phyloP scores from a whole-genome alignment of 2,329 filamentous ascomycete species.

The Didymella lethalis region DNA sequence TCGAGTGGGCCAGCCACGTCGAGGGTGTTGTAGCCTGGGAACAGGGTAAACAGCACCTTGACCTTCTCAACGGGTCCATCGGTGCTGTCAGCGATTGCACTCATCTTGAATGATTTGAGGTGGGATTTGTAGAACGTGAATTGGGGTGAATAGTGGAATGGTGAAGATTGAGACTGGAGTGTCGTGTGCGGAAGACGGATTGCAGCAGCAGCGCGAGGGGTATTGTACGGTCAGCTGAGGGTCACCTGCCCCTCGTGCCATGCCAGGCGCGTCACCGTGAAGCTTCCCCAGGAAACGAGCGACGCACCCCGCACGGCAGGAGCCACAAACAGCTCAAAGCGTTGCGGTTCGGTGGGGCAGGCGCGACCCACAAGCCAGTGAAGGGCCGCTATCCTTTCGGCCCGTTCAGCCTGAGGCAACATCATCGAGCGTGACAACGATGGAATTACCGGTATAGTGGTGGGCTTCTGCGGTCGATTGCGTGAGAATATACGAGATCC shows the following conservation, averaged over 20 bases:
- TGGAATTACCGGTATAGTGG: background rate
- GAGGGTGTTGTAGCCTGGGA: constrained; percentile 64
- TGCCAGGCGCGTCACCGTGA: constrained; percentile 31
- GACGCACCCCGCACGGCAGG: constrained; percentile 33
- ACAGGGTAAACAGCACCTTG: constrained; percentile 68
- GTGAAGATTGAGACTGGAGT: constrained; percentile 28
- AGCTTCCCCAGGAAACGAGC: constrained; percentile 36
- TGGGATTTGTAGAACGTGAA: constrained; percentile 25
- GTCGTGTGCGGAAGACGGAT: constrained; percentile 29
- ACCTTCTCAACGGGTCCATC: constrained; percentile 63
- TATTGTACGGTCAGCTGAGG: constrained; percentile 32
- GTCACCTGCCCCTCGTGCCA: constrained; percentile 35
- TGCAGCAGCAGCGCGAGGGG: constrained; percentile 20
- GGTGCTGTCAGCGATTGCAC: constrained; percentile 51
- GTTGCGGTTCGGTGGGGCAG: constrained; percentile 30
- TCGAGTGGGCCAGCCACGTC: constrained; percentile 67
- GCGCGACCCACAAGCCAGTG: constrained; percentile 4
- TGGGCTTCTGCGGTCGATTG: background rate
- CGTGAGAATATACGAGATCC: background rate
- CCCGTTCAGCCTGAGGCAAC: constrained; percentile 26
- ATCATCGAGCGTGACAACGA: constrained; percentile 5
- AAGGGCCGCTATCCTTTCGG: constrained; percentile 24
- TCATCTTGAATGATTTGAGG: constrained; percentile 46
- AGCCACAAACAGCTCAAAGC: constrained; percentile 25
- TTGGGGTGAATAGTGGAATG: constrained; percentile 29